These are phyloP conservation scores for Calonectria ilicicola DNA, from an alignment of 2,329 filamentous ascomycete species.

Conservation along the genomic window DNA sequence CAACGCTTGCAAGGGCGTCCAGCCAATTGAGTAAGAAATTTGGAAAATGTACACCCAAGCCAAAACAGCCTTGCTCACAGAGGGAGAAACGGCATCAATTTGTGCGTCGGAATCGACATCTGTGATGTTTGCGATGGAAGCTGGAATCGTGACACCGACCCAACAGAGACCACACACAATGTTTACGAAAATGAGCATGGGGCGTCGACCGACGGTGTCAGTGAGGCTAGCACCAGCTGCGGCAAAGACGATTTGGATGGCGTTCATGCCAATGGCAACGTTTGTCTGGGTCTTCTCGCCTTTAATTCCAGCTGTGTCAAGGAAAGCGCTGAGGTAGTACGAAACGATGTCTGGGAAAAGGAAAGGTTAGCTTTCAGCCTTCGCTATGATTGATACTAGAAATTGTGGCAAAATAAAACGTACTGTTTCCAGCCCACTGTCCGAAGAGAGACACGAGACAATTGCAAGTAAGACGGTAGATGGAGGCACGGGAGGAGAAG, in stretches of 20 bases:
- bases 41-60: slow-evolving; percentile 55
- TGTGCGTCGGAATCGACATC: not conserved
- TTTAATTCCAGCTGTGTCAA: slow-evolving; percentile 62
- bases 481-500: slow-evolving; percentile 52
- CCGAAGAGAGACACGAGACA: slow-evolving; percentile 57
- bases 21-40: slow-evolving; percentile 56
- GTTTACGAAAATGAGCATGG: slow-evolving; percentile 61
- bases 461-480: slow-evolving; percentile 60
- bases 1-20: slow-evolving; percentile 52
- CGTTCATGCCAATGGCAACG: slow-evolving; percentile 61
- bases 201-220: slow-evolving; percentile 63
- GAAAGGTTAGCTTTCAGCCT: not conserved
- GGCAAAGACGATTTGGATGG: slow-evolving; percentile 61
- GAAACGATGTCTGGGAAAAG: slow-evolving; percentile 37
- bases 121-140: slow-evolving; percentile 25
- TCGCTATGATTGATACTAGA: not conserved
- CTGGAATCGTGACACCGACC: slow-evolving; percentile 60
- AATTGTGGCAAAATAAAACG: not conserved
- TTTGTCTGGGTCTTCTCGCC: slow-evolving; percentile 54
- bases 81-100: not conserved
- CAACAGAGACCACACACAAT: slow-evolving; percentile 60
- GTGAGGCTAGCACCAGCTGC: slow-evolving; percentile 60
- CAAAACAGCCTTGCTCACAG: slow-evolving; percentile 53
- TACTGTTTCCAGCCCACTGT: slow-evolving; percentile 58
- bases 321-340: slow-evolving; percentile 63